Conservation (phyloP, 2,329 filamentous ascomycete species). For the Lecanicillium sp. region DNA sequence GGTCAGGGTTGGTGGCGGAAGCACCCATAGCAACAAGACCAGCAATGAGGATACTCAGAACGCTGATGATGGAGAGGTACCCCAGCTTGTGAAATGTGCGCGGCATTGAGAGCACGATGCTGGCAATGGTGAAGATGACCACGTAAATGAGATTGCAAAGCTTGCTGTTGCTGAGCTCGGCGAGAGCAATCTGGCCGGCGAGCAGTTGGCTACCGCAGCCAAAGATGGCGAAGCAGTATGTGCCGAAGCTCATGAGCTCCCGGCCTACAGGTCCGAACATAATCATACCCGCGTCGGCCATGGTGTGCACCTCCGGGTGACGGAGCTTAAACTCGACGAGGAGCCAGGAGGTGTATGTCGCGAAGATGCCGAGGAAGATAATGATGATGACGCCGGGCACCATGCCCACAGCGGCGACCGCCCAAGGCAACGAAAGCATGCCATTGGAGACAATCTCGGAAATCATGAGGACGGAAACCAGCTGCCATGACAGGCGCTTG, state of each 20-base stretch:
- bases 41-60: slow-evolving; percentile 42
- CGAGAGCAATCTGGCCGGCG: slow-evolving; percentile 44
- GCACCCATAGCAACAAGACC: slow-evolving; percentile 46
- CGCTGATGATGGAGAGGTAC: slow-evolving; percentile 39
- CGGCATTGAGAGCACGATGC: slow-evolving; percentile 40
- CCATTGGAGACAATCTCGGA: slow-evolving; percentile 50
- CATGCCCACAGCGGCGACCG: slow-evolving; percentile 44
- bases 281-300: slow-evolving; percentile 49
- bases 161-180: slow-evolving; percentile 36
- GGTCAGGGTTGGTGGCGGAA: slow-evolving; percentile 36
- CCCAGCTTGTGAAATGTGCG: slow-evolving; percentile 43
- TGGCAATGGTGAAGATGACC: slow-evolving; percentile 43
- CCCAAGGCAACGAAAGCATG: slow-evolving; percentile 47
- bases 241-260: slow-evolving; percentile 43
- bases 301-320: slow-evolving; percentile 50
- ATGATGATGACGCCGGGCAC: slow-evolving; percentile 47
- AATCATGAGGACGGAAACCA: slow-evolving; percentile 49
- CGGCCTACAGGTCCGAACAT: slow-evolving; percentile 47
- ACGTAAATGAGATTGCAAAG: slow-evolving; percentile 45
- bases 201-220: slow-evolving; percentile 45
- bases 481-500: slow-evolving; percentile 46
- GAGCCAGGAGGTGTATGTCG: slow-evolving; percentile 43
- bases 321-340: slow-evolving; percentile 47
- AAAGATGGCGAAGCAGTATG: slow-evolving; percentile 46
- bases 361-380: slow-evolving; percentile 43